Base-by-base conservation (phyloP, 208 protist genomes). In the Vickermania spadyakhi region DNA sequence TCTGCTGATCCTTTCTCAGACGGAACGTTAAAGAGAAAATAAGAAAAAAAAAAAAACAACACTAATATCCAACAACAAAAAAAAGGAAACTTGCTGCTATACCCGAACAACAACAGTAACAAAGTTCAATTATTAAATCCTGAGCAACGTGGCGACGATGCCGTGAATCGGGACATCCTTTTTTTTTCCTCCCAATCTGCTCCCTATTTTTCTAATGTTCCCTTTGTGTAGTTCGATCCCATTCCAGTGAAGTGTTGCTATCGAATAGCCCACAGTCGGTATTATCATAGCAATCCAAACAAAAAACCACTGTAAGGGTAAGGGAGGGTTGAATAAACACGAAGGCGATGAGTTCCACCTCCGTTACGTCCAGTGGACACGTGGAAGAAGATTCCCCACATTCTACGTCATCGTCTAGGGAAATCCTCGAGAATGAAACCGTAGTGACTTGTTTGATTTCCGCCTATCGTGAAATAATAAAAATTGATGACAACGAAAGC, bases 171-270 rank as follows among this genome's bases (percentile, higher is more conserved):
- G 11, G 14, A 23, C 25, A 22, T 59, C n/a, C 52, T 64, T 64
- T n/a, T 58, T 58, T 29, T 59, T 68, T 52, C 30, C 25, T 56
- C 58, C n/a, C n/a, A n/a, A n/a, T n/a, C n/a, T n/a, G n/a, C n/a
- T n/a, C n/a, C n/a, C n/a, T n/a, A n/a, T 62, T 27, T 60, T 25
- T 62, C 45, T 21, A n/a, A 54, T 56, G 2, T 62, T 60, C 62
- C 58, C 49, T 31, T 53, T 55, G 41, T 68, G 18, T 62, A 28
- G 36, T 61, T 42, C 56, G 50, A 23, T 60, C 5, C 25, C n/a
- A 22, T 7, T 21, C 52, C n/a, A n/a, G n/a, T 56, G 13, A 7
- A 28, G 52, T 28, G 22, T 28, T 28, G 52, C 13, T 56, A 21
- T 28, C n/a, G 13, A 26, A 21, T 28, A 25, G n/a, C 52, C 14